A percentile compares a stretch with the other conserved stretches of the same genome.
Evolutionary conservation across 1,139 yeast species (phyloP).

Genomic region (Pichia sp.): DNA sequence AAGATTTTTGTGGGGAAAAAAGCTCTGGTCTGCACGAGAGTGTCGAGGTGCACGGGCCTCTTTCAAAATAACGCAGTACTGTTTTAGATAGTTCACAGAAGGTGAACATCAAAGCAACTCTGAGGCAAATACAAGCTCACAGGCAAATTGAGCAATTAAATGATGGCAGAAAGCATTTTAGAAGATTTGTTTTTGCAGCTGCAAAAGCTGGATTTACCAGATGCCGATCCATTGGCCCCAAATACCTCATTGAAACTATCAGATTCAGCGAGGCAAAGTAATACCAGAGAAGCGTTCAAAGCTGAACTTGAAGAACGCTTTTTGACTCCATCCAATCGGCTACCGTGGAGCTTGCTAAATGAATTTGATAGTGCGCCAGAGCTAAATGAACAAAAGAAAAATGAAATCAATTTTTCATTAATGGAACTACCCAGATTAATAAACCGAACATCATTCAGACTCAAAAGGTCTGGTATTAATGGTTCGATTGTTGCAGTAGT

Average conservation of each 20-base stretch:
- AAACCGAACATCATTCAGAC: constrained; percentile 50
- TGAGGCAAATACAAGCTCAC: too few species aligned
- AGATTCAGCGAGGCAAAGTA: constrained; percentile 9
- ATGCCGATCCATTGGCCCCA: constrained; percentile 15
- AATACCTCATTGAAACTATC: constrained; percentile 2
- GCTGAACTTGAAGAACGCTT: constrained; percentile 29
- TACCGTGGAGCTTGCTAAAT: constrained; percentile 55
- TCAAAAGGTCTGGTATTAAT: constrained; percentile 65
- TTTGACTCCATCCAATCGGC: constrained; percentile 42
- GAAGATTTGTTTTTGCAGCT: constrained; percentile 7
- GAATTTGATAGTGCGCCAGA: constrained; percentile 42
- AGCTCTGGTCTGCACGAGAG: neutral
- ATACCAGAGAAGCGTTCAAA: neutral
- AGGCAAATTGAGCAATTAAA: too few species aligned
- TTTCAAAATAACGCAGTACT: neutral
- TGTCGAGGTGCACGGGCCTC: neutral
- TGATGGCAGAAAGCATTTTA: neutral
- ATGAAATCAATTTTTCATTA: constrained; percentile 27
- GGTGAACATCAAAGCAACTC: too few species aligned
- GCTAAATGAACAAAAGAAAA: constrained; percentile 22
- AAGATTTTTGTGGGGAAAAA: neutral
- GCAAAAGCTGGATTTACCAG: constrained; percentile 1
- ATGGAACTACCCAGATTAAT: constrained; percentile 46
- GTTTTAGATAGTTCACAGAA: too few species aligned
- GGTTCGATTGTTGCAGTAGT: constrained; percentile 59